Percentiles rank a stretch among this genome's conserved stretches.
Conservation (phyloP, 768 basidiomycete species). For the Trametes maxima region DNA sequence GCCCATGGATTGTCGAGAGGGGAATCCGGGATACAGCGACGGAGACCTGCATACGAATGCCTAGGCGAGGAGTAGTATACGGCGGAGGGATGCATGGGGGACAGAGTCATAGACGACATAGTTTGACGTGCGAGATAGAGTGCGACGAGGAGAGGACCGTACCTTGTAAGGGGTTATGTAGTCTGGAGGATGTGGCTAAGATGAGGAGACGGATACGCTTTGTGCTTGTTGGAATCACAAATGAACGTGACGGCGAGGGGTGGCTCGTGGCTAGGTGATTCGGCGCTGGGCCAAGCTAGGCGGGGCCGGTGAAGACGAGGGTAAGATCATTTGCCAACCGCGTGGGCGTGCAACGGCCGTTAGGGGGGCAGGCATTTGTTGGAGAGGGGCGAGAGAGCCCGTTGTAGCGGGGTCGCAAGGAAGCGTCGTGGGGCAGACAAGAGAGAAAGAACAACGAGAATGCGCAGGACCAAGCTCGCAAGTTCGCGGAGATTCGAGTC, state of each 20-base stretch:
- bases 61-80: constrained; percentile 1
- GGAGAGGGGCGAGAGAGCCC: background rate
- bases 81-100: background rate
- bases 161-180: background rate
- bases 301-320: background rate
- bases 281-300: background rate
- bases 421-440: background rate
- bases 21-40: background rate
- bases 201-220: constrained; percentile 6
- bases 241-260: background rate
- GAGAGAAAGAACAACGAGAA: background rate
- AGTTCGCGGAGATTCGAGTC: too few relatives aligned
- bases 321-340: background rate
- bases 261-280: constrained; percentile 9
- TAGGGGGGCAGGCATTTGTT: background rate
- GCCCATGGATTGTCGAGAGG: background rate
- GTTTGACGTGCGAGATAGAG: background rate
- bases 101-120: background rate
- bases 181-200: constrained; percentile 3
- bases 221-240: constrained; percentile 8
- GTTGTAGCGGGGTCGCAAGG: background rate
- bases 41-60: background rate
- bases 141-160: background rate
- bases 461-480: background rate
- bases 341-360: background rate